Evolutionary conservation across 352 stramenopile genomes (phyloP), one percentile per base, ranked within the genome.

Genomic region (Phytophthora ohioensis): DNA sequence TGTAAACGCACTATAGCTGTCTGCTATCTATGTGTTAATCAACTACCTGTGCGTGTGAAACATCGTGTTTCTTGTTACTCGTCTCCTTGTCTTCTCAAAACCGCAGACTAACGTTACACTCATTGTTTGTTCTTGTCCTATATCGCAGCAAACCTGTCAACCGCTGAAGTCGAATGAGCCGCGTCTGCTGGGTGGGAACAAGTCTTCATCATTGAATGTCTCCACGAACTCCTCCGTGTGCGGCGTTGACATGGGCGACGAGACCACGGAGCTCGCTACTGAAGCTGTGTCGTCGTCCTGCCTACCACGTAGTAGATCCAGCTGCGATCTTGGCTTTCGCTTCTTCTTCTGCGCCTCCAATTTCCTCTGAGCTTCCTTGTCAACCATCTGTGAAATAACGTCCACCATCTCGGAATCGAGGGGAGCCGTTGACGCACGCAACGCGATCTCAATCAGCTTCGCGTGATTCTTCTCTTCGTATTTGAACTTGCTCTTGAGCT

Each of bases 401-500:
- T 88, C 75, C n/a, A 93, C 82, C 62, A 94, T 93, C 62, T 94
- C 87, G n/a, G 80, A 75, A 71, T 94, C 86, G 3, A 96, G 71
- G 15, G 88, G 88, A 0, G 87, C 84, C 43, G 83, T 68, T 3
- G 88, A 91, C 1, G 85, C 87, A 59, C 86, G 80, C 2, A 96
- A 75, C 7, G 88, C 88, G 43, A 96, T 92, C 54, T 96, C 88
- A 35, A 96, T 92, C 11, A 96, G 70, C 36, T 65, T 70, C 1
- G 81, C 75, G 39, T 93, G 85, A 45, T 88, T 79, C 75, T 92
- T 96, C 68, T 96, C 88, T 56, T 96, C 88, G 39, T 85, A 91
- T 61, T 96, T 96, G 68, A 96, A 96, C 57, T 96, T 96, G 69
- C 81, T 87, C 75, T 96, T 96, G 15, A 96, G 75, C 51, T 96